Percentiles rank a stretch among this genome's conserved stretches.
Evolutionary conservation across 495 filamentous ascomycete genomes (phyloP).

Genomic region (Friedmanniomyces endolithicus): DNA sequence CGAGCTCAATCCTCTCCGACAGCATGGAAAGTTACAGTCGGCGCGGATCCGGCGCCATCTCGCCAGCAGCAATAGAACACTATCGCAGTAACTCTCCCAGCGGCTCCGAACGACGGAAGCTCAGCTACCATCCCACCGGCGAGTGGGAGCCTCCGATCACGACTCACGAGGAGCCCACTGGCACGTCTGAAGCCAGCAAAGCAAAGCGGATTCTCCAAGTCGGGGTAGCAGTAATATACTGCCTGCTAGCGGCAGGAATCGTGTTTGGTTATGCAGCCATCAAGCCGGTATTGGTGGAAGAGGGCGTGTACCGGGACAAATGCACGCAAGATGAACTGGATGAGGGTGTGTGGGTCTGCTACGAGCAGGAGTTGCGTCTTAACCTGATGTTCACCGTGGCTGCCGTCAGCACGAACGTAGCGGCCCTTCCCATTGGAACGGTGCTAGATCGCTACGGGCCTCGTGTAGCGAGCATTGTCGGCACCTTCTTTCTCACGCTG

Average conservation of each 20-base stretch:
- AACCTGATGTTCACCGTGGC: slow-evolving; percentile 92
- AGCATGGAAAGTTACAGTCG: background rate
- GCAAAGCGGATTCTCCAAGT: slow-evolving; percentile 49
- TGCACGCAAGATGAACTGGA: slow-evolving; percentile 50
- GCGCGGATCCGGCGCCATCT: background rate
- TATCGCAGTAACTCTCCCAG: slow-evolving; percentile 12
- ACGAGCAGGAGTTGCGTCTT: slow-evolving; percentile 65
- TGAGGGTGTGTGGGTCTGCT: slow-evolving; percentile 50
- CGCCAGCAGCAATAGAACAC: background rate
- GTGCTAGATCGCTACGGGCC: slow-evolving; percentile 78
- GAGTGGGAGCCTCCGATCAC: slow-evolving; percentile 20
- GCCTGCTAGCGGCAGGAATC: slow-evolving; percentile 65
- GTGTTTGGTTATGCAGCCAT: slow-evolving; percentile 78
- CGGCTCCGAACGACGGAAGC: slow-evolving; percentile 26
- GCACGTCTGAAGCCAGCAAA: slow-evolving; percentile 38
- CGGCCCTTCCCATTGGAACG: slow-evolving; percentile 71
- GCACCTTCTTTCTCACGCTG: slow-evolving; percentile 52
- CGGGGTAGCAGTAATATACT: slow-evolving; percentile 57
- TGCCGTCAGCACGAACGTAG: slow-evolving; percentile 76
- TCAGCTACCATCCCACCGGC: slow-evolving; percentile 33
- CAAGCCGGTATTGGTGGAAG: slow-evolving; percentile 65
- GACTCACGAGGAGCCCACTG: slow-evolving; percentile 26
- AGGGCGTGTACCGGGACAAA: slow-evolving; percentile 57
- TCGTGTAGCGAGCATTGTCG: slow-evolving; percentile 60
- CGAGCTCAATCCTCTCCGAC: background rate